These are phyloP conservation scores for Acidiella bohemica DNA, from an alignment of 495 filamentous ascomycete species.

Conservation along the genomic window DNA sequence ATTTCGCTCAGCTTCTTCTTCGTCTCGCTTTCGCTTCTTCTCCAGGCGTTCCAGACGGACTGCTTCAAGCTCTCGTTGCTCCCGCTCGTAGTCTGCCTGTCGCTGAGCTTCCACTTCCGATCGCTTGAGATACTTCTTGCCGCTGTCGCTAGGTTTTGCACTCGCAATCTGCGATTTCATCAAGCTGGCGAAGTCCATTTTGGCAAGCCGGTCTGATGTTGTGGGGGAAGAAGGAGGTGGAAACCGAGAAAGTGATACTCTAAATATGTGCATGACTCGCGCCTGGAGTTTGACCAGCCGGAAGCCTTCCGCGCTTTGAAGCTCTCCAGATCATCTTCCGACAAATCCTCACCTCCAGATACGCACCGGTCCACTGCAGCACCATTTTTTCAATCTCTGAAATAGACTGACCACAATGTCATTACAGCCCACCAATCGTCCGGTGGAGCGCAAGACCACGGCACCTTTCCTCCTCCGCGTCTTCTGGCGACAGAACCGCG, in stretches of 20 bases:
- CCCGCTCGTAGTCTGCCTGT: conserved; percentile 62
- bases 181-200: conserved; percentile 88
- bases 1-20: conserved; percentile 59
- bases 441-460: conserved; percentile 56
- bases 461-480: conserved; percentile 83
- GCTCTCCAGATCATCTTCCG: too few species aligned
- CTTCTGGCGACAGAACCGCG: conserved; percentile 43
- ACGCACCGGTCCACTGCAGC: too few species aligned
- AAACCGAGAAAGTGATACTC: too few species aligned
- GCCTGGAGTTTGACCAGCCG: too few species aligned
- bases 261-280: too few species aligned
- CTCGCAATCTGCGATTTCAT: conserved; percentile 86
- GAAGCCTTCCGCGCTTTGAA: too few species aligned
- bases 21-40: conserved; percentile 80
- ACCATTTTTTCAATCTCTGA: too few species aligned
- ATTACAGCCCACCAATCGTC: conserved; percentile 13
- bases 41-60: conserved; percentile 52
- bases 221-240: too few species aligned
- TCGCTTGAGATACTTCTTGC: conserved; percentile 76
- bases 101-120: conserved; percentile 77
- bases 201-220: too few species aligned
- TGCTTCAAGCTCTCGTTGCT: conserved; percentile 55
- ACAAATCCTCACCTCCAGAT: too few species aligned
- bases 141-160: conserved; percentile 35
- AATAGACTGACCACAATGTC: too few species aligned